Evolutionary conservation across 768 basidiomycete species (phyloP).

Genomic region (Pleurotus ostreatus): DNA sequence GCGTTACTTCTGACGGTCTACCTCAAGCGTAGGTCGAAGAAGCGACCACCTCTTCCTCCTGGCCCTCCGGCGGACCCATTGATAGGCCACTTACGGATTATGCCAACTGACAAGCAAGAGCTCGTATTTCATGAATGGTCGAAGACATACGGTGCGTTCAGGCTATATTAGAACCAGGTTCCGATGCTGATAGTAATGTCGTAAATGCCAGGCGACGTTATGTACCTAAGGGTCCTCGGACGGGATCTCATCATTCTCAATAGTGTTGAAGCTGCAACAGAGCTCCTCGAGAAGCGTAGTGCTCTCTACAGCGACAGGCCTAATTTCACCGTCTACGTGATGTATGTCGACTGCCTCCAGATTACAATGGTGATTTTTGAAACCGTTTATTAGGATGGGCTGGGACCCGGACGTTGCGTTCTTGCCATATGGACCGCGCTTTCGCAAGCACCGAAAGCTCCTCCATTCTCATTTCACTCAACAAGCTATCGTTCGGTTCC

Average conservation of each 20-base stretch:
- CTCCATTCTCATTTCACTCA: constrained; percentile 46
- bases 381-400: constrained; percentile 3
- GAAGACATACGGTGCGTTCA: constrained; percentile 36
- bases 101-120: constrained; percentile 34
- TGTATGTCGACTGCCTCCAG: constrained; percentile 28
- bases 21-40: background rate
- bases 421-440: constrained; percentile 31
- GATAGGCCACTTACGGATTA: constrained; percentile 45
- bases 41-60: constrained; percentile 27
- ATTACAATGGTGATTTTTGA: background rate
- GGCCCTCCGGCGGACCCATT: constrained; percentile 42
- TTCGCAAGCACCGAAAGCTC: constrained; percentile 49
- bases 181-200: background rate
- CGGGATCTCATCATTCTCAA: constrained; percentile 9
- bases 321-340: constrained; percentile 40
- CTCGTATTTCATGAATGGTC: constrained; percentile 37
- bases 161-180: background rate
- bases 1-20: too few relatives aligned
- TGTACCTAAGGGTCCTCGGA: constrained; percentile 5
- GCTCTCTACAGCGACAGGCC: constrained; percentile 21
- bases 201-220: constrained; percentile 8
- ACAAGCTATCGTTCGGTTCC: constrained; percentile 30
- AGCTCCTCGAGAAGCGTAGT: constrained; percentile 16
- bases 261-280: constrained; percentile 5
- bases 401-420: constrained; percentile 6